These are phyloP conservation scores for Geotrichum phurueaensis DNA, from an alignment of 1,139 yeast species.

Conservation along the genomic window DNA sequence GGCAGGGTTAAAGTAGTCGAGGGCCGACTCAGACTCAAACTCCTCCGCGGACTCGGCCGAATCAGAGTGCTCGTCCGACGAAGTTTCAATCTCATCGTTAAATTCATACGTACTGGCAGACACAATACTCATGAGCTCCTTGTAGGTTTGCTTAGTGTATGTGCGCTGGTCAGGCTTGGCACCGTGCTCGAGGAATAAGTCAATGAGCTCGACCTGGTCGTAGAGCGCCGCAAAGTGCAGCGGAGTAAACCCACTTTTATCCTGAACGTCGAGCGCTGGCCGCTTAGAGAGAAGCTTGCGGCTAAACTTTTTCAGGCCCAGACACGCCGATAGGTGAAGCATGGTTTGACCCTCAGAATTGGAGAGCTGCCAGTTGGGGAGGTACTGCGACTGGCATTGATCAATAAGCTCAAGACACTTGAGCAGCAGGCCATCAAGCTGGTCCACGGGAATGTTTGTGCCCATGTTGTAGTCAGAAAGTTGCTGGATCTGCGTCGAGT, in stretches of 20 bases:
- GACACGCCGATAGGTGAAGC: conserved; percentile 69
- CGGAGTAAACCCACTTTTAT: conserved; percentile 75
- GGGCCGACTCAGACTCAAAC: not conserved
- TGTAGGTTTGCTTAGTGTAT: conserved; percentile 45
- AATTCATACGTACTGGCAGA: conserved; percentile 12
- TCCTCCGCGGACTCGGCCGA: not conserved
- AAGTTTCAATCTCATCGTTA: conserved; percentile 1
- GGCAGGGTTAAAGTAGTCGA: conserved; percentile 12
- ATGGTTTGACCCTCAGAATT: conserved; percentile 75
- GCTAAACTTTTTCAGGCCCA: conserved; percentile 56
- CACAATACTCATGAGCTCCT: conserved; percentile 36
- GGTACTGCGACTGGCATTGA: conserved; percentile 47
- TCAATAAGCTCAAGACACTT: conserved; percentile 61
- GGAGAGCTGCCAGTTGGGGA: conserved; percentile 69
- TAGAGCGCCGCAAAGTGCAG: conserved; percentile 71
- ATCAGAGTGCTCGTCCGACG: not conserved
- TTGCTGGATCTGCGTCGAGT: conserved; percentile 7
- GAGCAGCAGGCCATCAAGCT: conserved; percentile 56
- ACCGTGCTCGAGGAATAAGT: conserved; percentile 52
- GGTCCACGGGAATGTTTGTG: conserved; percentile 37
- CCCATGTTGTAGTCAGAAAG: not conserved
- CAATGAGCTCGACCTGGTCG: conserved; percentile 57
- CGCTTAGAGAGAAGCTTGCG: conserved; percentile 64
- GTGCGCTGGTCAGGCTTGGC: conserved; percentile 53
- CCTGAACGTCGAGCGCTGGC: conserved; percentile 62